Base-by-base conservation (phyloP, 805 yeast genomes). In the Teunomyces tritomae region DNA sequence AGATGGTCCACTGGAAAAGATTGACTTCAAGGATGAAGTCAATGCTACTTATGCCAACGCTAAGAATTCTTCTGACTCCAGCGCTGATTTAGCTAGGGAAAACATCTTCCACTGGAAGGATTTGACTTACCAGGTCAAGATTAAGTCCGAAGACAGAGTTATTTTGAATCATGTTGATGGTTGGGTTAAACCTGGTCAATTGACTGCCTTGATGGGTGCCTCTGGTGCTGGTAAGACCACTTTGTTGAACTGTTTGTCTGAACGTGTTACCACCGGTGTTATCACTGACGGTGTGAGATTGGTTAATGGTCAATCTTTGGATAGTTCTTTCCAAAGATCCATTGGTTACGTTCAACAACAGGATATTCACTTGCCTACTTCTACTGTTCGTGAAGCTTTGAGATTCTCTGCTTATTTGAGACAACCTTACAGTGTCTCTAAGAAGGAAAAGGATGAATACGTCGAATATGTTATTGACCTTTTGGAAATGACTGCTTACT, bases 141-240 rank as follows among this genome's bases (percentile, higher is more conserved):
- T 68, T 36, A 69, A 70, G 47, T 51, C 62, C n/a, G 74, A 67
- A 48, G 67, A 67, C 11, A 58, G 73, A 51, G 58, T 59, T 14
- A 62, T 79, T 49, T 65, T 82, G 58, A 72, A 74, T 51, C 76
- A 78, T 51, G 87, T 86, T 49, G 87, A 84, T 60, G 92, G 92
- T 44, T 85, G 87, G 86, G 90, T 86, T 37, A 83, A 84, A 60
- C 90, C 91, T 8, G 90, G 90, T 53, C 84, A 89, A 39, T 68
- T 86, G 59, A 86, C 91, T 44, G 94, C 92, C 4, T 65, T 82
- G 42, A 81, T 82, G 85, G 78, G 78, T 10, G 72, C 77, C 17
- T 68, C 75, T 10, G 78, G 78, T 36, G 64, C 71, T 37, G 78
- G 78, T 44, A 73, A 73, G 56, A 72, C 78, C 13, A 73, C 77